Evolutionary conservation across 176 grass and related monocot genomes (phyloP).

Genomic region (Phragmites australis): DNA sequence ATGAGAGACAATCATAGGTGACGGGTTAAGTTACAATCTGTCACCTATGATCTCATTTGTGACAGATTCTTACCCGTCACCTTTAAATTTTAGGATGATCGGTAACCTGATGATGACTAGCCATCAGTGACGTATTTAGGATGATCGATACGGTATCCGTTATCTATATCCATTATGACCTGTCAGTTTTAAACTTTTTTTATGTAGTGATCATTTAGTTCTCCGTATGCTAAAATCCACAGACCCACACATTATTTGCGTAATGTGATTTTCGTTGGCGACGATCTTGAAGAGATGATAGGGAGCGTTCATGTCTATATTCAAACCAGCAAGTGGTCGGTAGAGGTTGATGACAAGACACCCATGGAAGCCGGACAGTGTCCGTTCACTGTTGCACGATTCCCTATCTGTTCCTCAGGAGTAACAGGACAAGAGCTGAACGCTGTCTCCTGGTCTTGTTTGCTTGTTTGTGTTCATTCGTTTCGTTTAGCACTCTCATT

Average conservation of each 20-base stretch:
- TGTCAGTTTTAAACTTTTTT: too few species aligned
- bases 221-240: neutral
- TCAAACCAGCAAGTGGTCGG: neutral
- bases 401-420: constrained; percentile 42
- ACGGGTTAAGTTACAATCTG: too few species aligned
- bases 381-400: constrained; percentile 48
- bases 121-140: too few species aligned
- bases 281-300: neutral
- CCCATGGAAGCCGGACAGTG: constrained; percentile 57
- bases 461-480: neutral
- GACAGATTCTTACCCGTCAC: too few species aligned
- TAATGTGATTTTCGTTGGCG: neutral
- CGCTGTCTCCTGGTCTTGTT: constrained; percentile 32
- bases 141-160: too few species aligned
- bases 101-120: too few species aligned
- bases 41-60: too few species aligned
- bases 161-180: too few species aligned
- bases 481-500: constrained; percentile 11
- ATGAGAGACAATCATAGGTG: too few species aligned
- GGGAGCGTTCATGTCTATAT: neutral
- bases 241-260: neutral
- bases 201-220: too few species aligned
- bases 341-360: constrained; percentile 40
- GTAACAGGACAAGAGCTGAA: constrained; percentile 14
- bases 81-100: too few species aligned